Conservation (phyloP, 306 rosid genomes). For the Vicia villosa region DNA sequence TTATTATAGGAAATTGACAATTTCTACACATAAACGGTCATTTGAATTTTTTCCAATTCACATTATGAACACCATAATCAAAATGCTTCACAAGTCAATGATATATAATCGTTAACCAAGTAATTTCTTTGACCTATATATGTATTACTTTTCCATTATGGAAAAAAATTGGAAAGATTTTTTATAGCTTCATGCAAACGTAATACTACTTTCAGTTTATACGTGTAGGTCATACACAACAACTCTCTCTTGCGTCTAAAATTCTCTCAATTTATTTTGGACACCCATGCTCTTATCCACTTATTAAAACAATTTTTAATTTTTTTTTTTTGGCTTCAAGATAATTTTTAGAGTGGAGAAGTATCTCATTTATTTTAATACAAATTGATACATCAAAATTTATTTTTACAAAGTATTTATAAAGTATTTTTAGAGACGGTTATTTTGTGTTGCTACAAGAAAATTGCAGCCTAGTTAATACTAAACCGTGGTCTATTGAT, state of each 20-base stretch:
- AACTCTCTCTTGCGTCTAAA: constrained; percentile 34
- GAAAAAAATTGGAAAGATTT: constrained; percentile 1
- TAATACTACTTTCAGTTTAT: constrained; percentile 1
- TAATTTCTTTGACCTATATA: constrained; percentile 33
- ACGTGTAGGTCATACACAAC: neutral
- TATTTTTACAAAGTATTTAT: no score
- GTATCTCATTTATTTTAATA: no score
- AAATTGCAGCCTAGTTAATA: no score
- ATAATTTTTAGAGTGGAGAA: no score
- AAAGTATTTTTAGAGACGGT: no score
- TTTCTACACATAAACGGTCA: constrained; percentile 6
- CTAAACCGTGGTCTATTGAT: no score
- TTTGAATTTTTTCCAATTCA: constrained; percentile 10
- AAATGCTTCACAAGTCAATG: constrained; percentile 32
- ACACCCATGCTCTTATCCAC: neutral
- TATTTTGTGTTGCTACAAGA: no score
- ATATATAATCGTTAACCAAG: constrained; percentile 35
- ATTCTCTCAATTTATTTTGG: constrained; percentile 21
- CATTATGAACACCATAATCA: constrained; percentile 34
- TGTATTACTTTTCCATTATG: constrained; percentile 13
- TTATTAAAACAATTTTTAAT: neutral
- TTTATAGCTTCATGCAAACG: constrained; percentile 20
- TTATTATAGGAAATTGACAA: constrained; percentile 18
- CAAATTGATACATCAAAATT: no score
- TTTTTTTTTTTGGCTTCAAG: neutral